Base-by-base conservation (phyloP, 2,329 filamentous ascomycete species). In the Pochonia chlamydosporia region DNA sequence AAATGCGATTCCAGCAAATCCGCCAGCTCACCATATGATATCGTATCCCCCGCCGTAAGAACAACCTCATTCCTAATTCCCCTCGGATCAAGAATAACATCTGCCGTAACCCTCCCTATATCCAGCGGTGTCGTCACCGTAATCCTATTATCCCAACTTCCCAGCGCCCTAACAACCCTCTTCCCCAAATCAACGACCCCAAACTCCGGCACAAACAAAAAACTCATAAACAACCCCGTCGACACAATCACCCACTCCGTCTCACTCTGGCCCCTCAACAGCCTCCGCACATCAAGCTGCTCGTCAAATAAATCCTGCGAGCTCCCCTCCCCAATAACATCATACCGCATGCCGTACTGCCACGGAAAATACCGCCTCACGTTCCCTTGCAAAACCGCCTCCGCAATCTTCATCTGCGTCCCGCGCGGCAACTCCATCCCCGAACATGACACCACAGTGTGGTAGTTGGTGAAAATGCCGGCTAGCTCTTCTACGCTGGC, bases 341-440 rank as follows among this genome's bases (percentile, higher is more conserved):
- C 83, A 63, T 88, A 89, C 58, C 89, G 81, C 21, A 87, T 78
- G 1, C 85, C 85, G 59, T 83, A 88, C 61, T 89, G 84, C 85
- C 85, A 89, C 0, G 85, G 84, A 16, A 88, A 73, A 57, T 75
- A 88, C 1, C 76, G 66, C 13, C 63, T 54, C 0, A 75, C 72
- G 0, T 66, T 62, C 0, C 76, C 80, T 10, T 63, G 60, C 0
- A 87, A 62, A 0, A 74, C 76, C 0, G 83, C 82, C 10, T 68
- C 57, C 0, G 76, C 64, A 16, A 87, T 65, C 54, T 84, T 84
- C 1, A 71, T 52, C 57, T 87, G 77, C 0, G 74, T 79, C 1
- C 76, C 79, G 0, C 71, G 46, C 0, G 76, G 73, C 1, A 78
- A 65, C 0, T 71, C 71, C 63, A 85, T 84, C 23, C 84, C 84